Conservation (phyloP, 1,284 basidiomycete species). For the Xanthoconium separans region DNA sequence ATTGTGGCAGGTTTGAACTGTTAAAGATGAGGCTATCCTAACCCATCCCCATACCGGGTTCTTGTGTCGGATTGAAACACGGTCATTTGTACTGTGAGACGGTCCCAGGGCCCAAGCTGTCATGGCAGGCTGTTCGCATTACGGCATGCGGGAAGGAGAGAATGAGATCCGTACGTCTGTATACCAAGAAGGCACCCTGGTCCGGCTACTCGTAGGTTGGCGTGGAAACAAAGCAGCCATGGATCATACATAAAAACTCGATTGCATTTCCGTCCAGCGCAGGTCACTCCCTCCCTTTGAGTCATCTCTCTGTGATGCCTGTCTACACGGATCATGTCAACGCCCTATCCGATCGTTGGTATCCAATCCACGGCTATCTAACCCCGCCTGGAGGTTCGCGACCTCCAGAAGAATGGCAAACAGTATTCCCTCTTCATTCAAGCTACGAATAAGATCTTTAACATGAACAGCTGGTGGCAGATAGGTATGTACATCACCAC, state of each 20-base stretch:
- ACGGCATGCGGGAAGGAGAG: not conserved
- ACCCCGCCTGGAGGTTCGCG: constrained; percentile 15
- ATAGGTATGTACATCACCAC: constrained; percentile 2
- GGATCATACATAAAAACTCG: constrained; percentile 11
- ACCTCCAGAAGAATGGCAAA: constrained; percentile 8
- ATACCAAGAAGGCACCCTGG: not conserved
- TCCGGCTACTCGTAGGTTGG: not conserved
- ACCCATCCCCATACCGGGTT: too few relatives aligned
- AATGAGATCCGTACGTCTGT: not conserved
- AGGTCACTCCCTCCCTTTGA: not conserved
- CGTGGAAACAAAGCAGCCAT: not conserved
- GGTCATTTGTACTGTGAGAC: too few relatives aligned
- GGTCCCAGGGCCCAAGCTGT: too few relatives aligned
- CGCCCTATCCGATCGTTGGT: constrained; percentile 10
- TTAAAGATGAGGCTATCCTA: too few relatives aligned
- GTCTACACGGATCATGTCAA: constrained; percentile 5
- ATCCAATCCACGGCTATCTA: constrained; percentile 1
- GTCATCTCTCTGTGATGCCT: not conserved
- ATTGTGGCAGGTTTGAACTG: too few relatives aligned
- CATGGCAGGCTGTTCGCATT: not conserved
- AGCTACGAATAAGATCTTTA: constrained; percentile 3
- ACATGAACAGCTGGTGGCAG: constrained; percentile 20
- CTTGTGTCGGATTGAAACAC: too few relatives aligned
- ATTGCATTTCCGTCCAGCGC: not conserved
- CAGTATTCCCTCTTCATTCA: constrained; percentile 21